Evolutionary conservation across 2,329 filamentous ascomycete genomes (phyloP), one percentile per base, ranked within the genome.

Genomic region (Pyrenophora seminiperda): DNA sequence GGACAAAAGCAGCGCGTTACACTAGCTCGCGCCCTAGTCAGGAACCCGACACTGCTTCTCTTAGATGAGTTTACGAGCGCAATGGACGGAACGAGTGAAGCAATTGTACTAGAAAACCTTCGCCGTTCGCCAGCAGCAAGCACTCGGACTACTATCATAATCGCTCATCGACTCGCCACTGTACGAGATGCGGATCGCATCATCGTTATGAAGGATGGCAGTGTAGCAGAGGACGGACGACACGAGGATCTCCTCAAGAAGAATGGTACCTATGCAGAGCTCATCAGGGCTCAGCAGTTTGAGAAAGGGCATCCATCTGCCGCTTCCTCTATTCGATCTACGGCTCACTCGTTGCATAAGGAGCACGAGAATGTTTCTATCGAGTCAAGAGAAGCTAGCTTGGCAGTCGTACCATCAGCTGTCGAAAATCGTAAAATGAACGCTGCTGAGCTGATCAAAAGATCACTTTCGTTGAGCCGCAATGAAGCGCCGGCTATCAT

Each of bases 1-100:
- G 71, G 71, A 11, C 71, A 73, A 41, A 73, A 73, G 45, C 71
- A 73, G 45, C 66, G 70, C n/a, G 66, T 73, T 33, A 67, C 66
- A 6, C 55, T 74, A n/a, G 71, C 71, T 4, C 62, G 71, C 18
- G 69, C 71, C 5, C 41, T 74, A 11, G 69, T 71, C 7, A 61
- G 65, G 3, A 63, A 68, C 13, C 71, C 71, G 13, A 52, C 63
- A 7, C 41, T 74, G 4, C 55, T 73, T 10, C 61, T 74, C 13
- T 54, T 73, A 7, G 71, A 73, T 36, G 71, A 73, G 31, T 71
- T 68, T 39, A 73, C 71, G 0, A 71, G 67, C 39, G 71, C 71
- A 11, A 68, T 61, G 58, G 58, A 61, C 30, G 56, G 56, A 32
- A 65, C 56, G 4, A 70, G 63, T 30, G 71, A 74, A 41, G 63